Base-by-base conservation (phyloP, 306 rosid genomes). In the Vigna radiata region DNA sequence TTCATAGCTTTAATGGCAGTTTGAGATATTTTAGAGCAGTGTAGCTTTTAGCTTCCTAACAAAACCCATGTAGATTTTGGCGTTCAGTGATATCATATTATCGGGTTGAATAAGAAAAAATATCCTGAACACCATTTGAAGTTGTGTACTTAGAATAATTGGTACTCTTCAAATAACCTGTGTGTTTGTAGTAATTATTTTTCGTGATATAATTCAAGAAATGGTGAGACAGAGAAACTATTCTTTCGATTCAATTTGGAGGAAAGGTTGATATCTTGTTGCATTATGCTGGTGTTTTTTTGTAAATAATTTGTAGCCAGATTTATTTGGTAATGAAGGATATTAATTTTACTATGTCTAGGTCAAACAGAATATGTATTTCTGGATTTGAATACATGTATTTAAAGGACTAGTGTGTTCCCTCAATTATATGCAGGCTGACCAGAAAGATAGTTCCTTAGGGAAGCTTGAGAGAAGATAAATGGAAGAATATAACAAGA, bases 401-500 rank as follows among this genome's bases (percentile, higher is more conserved):
- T 64, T 18, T 17, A 5, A n/a, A 8, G 49, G 23, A 65, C 6
- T 17, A 65, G 16, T 65, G 16, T 65, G 52, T 18, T 39, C 11
- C 12, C 5, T 2, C 17, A 39, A 18, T 41, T 37, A 16, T 41
- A 39, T 18, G 50, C 33, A 18, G 31, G 49, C 50, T 64, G 4
- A 18, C 49, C 70, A 64, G 29, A 37, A 17, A 39, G 49, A 17
- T 62, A 21, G 13, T 61, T 36, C 23, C 11, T 62, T 36, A 8
- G 48, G 48, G 43, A 65, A 65, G 70, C 17, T 65, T 65, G 17
- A 23, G 55, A 21, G 54, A 33, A 23, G 13, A 47, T 14, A 68
- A 6, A 68, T 60, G 60, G 83, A 53, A 27, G 94, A 83, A 67
- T 94, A 91, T 82, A 84, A 81, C 71, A 81, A 76, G 70, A 82